These are phyloP conservation scores for Didymella pinodella DNA, from an alignment of 2,329 filamentous ascomycete species.

Conservation along the genomic window DNA sequence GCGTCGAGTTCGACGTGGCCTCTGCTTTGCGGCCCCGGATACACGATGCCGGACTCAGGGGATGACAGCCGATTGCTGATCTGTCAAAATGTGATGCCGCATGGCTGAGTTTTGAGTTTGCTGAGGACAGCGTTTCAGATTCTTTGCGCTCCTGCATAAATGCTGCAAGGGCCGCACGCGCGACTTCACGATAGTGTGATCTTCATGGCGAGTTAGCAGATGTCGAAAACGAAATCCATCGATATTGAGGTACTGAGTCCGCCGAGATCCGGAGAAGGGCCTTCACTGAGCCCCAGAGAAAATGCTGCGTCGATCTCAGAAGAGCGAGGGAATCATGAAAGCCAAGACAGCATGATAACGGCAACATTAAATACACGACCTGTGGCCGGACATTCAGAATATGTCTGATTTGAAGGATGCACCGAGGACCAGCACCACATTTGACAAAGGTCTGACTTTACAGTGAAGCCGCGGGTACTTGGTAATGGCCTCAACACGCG, in stretches of 20 bases:
- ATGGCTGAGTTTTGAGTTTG: neutral
- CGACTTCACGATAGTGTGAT: conserved; percentile 1
- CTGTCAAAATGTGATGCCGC: conserved; percentile 2
- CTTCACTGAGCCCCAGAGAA: neutral
- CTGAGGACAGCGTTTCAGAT: neutral
- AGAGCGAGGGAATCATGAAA: neutral
- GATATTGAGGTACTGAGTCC: neutral
- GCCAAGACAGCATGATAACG: neutral
- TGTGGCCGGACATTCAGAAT: neutral
- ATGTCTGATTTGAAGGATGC: neutral
- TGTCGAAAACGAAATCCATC: neutral
- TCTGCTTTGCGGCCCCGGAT: conserved; percentile 9
- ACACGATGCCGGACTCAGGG: conserved; percentile 2
- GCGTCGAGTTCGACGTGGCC: conserved; percentile 9
- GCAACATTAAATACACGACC: neutral
- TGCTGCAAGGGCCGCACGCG: neutral
- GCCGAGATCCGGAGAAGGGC: conserved; percentile 1
- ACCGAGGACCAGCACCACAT: neutral
- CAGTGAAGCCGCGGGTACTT: neutral
- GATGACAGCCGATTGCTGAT: conserved; percentile 3
- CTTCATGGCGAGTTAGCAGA: neutral
- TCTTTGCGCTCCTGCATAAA: neutral
- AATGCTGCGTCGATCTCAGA: neutral
- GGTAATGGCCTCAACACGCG: neutral
- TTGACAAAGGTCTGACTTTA: neutral